phyloP scores from a whole-genome alignment of 225 moss, liverwort and hornwort genomes.

The Sphagnum tenellum region DNA sequence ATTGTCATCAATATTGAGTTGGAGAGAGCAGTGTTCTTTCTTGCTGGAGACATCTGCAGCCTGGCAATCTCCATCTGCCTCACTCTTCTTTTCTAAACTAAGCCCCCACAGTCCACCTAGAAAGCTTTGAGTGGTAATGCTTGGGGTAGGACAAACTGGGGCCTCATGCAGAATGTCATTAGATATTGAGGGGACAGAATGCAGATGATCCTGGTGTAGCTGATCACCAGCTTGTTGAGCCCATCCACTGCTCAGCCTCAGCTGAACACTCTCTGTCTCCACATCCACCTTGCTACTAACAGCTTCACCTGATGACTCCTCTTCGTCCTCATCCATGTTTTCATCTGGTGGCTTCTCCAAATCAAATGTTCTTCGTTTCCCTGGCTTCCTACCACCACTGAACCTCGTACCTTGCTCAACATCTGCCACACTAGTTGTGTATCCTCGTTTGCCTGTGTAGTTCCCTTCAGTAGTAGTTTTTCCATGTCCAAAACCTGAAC shows the following conservation, averaged over 20 bases:
- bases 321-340: slow-evolving; percentile 32
- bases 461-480: background rate
- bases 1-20: slow-evolving; percentile 28
- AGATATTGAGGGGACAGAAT: slow-evolving; percentile 17
- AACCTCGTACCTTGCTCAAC: background rate
- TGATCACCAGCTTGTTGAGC: slow-evolving; percentile 1
- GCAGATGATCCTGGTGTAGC: slow-evolving; percentile 3
- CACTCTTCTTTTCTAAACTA: slow-evolving; percentile 26
- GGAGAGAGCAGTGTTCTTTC: slow-evolving; percentile 19
- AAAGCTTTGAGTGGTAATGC: slow-evolving; percentile 26
- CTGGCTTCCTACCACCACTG: slow-evolving; percentile 1
- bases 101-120: slow-evolving; percentile 41
- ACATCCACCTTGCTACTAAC: background rate
- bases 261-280: slow-evolving; percentile 16
- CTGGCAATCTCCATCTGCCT: slow-evolving; percentile 6
- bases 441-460: background rate
- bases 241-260: slow-evolving; percentile 22
- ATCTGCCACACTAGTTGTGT: background rate
- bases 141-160: slow-evolving; percentile 31
- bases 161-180: slow-evolving; percentile 17
- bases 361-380: slow-evolving; percentile 26
- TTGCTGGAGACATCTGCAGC: slow-evolving; percentile 3
- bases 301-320: slow-evolving; percentile 13
- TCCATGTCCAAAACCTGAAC: background rate
- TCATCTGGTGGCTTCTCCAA: slow-evolving; percentile 51